Conservation (phyloP, 106 monocot genomes). For the Phalaenopsis equestris region DNA sequence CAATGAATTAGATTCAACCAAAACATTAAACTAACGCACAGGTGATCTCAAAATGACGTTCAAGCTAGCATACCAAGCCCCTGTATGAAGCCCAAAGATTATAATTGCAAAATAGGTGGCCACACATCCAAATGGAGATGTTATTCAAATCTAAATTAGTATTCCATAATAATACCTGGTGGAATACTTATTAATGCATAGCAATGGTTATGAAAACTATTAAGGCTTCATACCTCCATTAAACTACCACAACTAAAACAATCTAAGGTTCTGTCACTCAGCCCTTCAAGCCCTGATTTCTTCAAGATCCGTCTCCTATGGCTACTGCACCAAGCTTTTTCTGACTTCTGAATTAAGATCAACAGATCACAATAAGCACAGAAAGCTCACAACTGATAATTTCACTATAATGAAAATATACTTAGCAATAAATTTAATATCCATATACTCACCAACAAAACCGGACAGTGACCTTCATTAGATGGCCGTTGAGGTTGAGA, state of each 20-base stretch:
- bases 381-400: not conserved
- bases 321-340: conserved; percentile 19
- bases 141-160: not conserved
- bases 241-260: conserved; percentile 17
- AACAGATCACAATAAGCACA: not conserved
- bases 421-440: not conserved
- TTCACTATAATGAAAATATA: not conserved
- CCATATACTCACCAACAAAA: conserved; percentile 28
- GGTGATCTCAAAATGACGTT: too few relatives aligned
- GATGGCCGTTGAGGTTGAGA: conserved; percentile 20
- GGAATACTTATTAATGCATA: not conserved
- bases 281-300: conserved; percentile 6
- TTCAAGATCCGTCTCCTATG: conserved; percentile 19
- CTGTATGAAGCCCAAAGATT: too few relatives aligned
- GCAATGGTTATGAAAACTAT: not conserved
- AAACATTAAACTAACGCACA: too few relatives aligned
- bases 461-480: conserved; percentile 38
- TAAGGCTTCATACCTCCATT: conserved; percentile 29
- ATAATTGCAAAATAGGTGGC: too few relatives aligned
- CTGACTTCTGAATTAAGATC: conserved; percentile 11
- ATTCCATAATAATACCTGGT: not conserved
- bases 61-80: too few relatives aligned
- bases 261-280: conserved; percentile 14
- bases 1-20: too few relatives aligned
- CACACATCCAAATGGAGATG: not conserved